Conservation (phyloP, 371 early-diverging fungal genomes). For the Sporodiniella umbellata region DNA sequence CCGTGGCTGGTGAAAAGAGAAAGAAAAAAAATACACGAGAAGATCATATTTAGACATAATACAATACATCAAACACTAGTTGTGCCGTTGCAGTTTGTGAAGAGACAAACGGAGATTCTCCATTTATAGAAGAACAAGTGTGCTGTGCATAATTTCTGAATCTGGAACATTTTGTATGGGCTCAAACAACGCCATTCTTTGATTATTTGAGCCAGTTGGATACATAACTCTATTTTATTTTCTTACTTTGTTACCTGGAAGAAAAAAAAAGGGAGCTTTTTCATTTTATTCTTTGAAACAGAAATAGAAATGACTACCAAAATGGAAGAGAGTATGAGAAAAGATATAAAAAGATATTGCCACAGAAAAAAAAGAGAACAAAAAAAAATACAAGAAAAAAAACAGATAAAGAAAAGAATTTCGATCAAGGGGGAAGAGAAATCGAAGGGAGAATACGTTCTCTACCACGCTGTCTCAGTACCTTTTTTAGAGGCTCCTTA, state of each 20-base stretch:
- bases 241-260: too few relatives aligned
- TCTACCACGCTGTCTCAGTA: neutral
- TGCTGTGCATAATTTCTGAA: neutral
- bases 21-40: too few relatives aligned
- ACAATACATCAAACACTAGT: too few relatives aligned
- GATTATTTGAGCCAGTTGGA: neutral
- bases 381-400: too few relatives aligned
- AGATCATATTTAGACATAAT: too few relatives aligned
- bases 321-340: too few relatives aligned
- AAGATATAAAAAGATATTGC: too few relatives aligned
- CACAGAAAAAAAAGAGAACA: too few relatives aligned
- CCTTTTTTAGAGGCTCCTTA: neutral
- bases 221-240: neutral
- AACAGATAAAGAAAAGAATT: neutral
- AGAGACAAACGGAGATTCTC: slow-evolving; percentile 1
- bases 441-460: neutral
- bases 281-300: slow-evolving; percentile 1
- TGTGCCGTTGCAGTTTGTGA: neutral
- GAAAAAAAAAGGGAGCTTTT: neutral
- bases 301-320: too few relatives aligned
- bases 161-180: neutral
- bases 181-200: slow-evolving; percentile 1
- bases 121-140: neutral
- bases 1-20: too few relatives aligned
- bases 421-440: slow-evolving; percentile 1